Base-by-base conservation (phyloP, 2,329 filamentous ascomycete species). In the Madurella mycetomatis region DNA sequence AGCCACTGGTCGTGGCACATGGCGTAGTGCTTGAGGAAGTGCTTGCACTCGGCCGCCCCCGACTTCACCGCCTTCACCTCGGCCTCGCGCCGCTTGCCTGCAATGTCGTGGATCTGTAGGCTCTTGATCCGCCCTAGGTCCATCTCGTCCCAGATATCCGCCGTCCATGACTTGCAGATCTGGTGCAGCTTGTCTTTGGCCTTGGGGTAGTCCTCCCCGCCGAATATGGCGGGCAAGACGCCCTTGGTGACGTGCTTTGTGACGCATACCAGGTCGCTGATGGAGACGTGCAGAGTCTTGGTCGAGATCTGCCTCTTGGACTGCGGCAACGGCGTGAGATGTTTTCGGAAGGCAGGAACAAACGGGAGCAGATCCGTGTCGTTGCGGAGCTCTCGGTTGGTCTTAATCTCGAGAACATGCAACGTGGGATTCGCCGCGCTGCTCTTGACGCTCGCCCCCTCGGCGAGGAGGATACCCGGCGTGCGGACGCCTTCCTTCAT, bases 1-100 rank as follows among this genome's bases (percentile, higher is more conserved):
- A 95, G 80, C 91, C 92, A 97, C 72, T 96, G 89, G 67, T 96
- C 90, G 66, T 99, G 91, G 66, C 92, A 89, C 88, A 96, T 95
- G 58, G 91, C 88, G 68, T 94, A 96, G 69, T 99, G 94, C 71
- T 95, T 92, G 58, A 94, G 69, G 71, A 97, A 95, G 48, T 87
- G 72, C 0, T 85, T 82, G 65, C 94, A 99, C 39, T 78, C 72
- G 18, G 88, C 70, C 57, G 87, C 88, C 25, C 82, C 77, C 40
- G 85, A 83, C 19, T 79, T 76, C 54, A 86, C 79, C n/a, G 86
- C 84, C 53, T 77, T 78, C 41, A 74, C 72, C 9, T 84, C 84
- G 58, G 86, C 80, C 56, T 84, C 80, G 40, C 76, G 75, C 46
- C 94, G 80, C 69, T 87, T 84, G 57, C 88, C 84, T 7, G 95